Base-by-base conservation (phyloP, 1,284 basidiomycete species). In the Hypsizygus ulmarius region DNA sequence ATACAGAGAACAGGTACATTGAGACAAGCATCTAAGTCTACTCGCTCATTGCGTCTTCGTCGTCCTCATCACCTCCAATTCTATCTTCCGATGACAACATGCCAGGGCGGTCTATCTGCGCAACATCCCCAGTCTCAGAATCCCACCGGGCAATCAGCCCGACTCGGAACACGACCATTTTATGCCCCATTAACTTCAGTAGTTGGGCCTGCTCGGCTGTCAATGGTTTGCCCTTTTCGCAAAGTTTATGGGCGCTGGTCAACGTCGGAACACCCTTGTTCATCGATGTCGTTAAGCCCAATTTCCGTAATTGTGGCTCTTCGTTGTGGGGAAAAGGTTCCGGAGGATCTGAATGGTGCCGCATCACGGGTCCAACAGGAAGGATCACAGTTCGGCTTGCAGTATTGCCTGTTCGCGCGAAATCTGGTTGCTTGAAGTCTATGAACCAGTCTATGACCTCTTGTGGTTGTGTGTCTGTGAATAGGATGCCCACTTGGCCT, bases 381-480 rank as follows among this genome's bases (percentile, higher is more conserved):
- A 99, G 74, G 18, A 78, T 73, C 47, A 97, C 79, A 0, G 87
- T 87, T 53, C 82, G 77, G 12, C 82, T 78, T 0, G 95, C 93
- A 35, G 73, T 67, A 64, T 92, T 93, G 38, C 94, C 93, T 59
- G 89, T 78, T 33, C 97, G 87, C 21, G 94, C 95, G 69, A 91
- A 99, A 69, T 98, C 95, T 39, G 88, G 81, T 64, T 89, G 89
- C 58, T 81, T 74, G 75, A 94, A 98, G 65, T 91, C 84, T 48
- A 82, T 82, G 71, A 98, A 99, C 96, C 96, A 99, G 51, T 91
- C 94, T 34, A 83, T 74, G 37, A 97, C 95, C 66, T 97, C 94
- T 56, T 85, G 75, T 7, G 93, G 90, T 54, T 86, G 82, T 44
- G 87, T 84, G 62, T 95, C 82, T 48, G 96, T 98, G 69, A 97